Evolutionary conservation across 345 rosid genomes (phyloP).

Genomic region (Noccaea bulbosa): DNA sequence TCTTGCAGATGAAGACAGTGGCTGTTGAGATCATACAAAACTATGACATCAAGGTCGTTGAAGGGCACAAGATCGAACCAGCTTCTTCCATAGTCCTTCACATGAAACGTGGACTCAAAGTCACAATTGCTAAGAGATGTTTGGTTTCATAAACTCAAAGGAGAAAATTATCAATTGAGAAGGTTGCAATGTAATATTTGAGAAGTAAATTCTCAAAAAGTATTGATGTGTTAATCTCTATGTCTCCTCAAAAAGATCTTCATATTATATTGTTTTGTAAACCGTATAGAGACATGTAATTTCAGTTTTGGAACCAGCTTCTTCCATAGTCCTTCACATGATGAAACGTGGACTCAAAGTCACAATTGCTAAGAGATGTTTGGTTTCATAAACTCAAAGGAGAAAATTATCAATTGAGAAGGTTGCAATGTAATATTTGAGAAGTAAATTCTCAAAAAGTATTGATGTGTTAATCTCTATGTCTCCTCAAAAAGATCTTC

Average conservation of each 20-base stretch:
- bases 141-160: constrained; percentile 10
- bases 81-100: constrained; percentile 28
- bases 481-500: neutral
- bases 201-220: neutral
- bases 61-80: constrained; percentile 32
- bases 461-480: neutral
- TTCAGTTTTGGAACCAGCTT: neutral
- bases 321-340: constrained; percentile 37
- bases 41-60: constrained; percentile 30
- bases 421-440: too few species aligned
- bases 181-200: too few species aligned
- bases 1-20: constrained; percentile 38
- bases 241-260: neutral
- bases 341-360: constrained; percentile 36
- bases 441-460: neutral
- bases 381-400: constrained; percentile 18
- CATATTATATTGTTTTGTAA: neutral
- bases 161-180: too few species aligned
- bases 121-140: constrained; percentile 25
- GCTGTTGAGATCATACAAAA: constrained; percentile 24
- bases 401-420: too few species aligned
- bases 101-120: constrained; percentile 40
- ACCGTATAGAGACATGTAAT: neutral
- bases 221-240: neutral
- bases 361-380: constrained; percentile 26